Evolutionary conservation across 345 rosid genomes (phyloP).

Genomic region (Rhizophora apiculata): DNA sequence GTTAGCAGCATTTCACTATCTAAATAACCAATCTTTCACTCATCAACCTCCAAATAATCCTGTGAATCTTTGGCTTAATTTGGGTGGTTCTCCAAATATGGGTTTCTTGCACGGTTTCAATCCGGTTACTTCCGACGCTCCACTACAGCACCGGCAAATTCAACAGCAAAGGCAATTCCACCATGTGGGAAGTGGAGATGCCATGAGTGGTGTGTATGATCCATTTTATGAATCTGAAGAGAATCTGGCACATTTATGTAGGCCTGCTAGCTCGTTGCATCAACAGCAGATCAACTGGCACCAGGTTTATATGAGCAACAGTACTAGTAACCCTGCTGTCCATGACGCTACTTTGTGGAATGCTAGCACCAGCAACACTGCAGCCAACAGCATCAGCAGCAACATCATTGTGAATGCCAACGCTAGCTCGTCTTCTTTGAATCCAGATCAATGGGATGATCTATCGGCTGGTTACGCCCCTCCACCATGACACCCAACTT

Average conservation of each 20-base stretch:
- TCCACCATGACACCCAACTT: slow-evolving; percentile 21
- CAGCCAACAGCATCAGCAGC: slow-evolving; percentile 8
- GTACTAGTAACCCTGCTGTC: slow-evolving; percentile 14
- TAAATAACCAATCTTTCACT: slow-evolving; percentile 22
- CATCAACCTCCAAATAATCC: slow-evolving; percentile 20
- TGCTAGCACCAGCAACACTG: slow-evolving; percentile 19
- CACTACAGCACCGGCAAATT: slow-evolving; percentile 18
- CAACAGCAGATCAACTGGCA: slow-evolving; percentile 37
- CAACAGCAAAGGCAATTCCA: slow-evolving; percentile 29
- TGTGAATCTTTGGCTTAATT: slow-evolving; percentile 11
- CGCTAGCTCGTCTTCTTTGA: slow-evolving; percentile 24
- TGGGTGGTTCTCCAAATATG: slow-evolving; percentile 32
- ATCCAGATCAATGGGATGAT: slow-evolving; percentile 35
- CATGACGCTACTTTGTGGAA: slow-evolving; percentile 37
- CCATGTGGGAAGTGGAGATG: slow-evolving; percentile 18
- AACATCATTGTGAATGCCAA: neutral
- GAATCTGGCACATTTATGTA: slow-evolving; percentile 20
- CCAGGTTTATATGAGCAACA: slow-evolving; percentile 15
- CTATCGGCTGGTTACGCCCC: slow-evolving; percentile 32
- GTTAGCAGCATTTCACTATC: slow-evolving; percentile 10
- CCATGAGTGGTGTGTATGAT: slow-evolving; percentile 1
- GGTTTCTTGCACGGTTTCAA: slow-evolving; percentile 34
- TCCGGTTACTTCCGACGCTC: slow-evolving; percentile 22
- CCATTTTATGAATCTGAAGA: slow-evolving; percentile 24
- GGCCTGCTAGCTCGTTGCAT: slow-evolving; percentile 8